Base-by-base conservation (phyloP, 129 eudicot species). In the Rutidosis leptorrhynchoides region DNA sequence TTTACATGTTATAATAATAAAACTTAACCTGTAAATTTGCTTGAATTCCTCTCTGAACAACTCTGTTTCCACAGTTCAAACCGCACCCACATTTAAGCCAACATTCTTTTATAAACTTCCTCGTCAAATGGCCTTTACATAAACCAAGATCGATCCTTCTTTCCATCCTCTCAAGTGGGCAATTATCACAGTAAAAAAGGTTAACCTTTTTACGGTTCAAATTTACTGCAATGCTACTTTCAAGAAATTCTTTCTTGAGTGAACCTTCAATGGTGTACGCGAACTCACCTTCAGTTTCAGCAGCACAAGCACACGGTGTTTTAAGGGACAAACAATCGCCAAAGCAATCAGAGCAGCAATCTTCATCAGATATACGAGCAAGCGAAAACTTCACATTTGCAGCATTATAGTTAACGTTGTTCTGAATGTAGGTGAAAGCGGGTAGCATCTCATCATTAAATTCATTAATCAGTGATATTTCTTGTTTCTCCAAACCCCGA, bases 1-100 rank as follows among this genome's bases (percentile, higher is more conserved):
- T 71, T 6, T 49, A 58, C 35, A 26, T 58, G 2, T 27, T 58
- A 4, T 5, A n/a, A 4, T 58, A 16, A 11, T n/a, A n/a, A 56
- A 58, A 27, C 17, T 57, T 65, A 7, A 85, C 92, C 85, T 82
- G 93, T 73, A 85, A 64, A 12, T 71, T 68, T 40, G 32, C 79
- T 29, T 54, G 76, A 24, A 82, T 82, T 72, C 88, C 93, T 58
- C 78, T 77, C 66, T 86, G 85, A 65, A 85, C 83, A 32, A 82
- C 85, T 19, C 92, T 87, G 77, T 85, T 85, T 61, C 92, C 87
- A 68, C 92, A 85, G 1, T 35, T 24, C 27, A 26, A 77, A 74
- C 61, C 69, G 49, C 87, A 85, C 26, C 92, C 83, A 23, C 92
- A 85, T 71, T 79, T 85, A 51, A 61, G 66, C 92, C 92, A 85